phyloP scores from a whole-genome alignment of 164 flowering plant genomes.

The Dillenia suffruticosa region DNA sequence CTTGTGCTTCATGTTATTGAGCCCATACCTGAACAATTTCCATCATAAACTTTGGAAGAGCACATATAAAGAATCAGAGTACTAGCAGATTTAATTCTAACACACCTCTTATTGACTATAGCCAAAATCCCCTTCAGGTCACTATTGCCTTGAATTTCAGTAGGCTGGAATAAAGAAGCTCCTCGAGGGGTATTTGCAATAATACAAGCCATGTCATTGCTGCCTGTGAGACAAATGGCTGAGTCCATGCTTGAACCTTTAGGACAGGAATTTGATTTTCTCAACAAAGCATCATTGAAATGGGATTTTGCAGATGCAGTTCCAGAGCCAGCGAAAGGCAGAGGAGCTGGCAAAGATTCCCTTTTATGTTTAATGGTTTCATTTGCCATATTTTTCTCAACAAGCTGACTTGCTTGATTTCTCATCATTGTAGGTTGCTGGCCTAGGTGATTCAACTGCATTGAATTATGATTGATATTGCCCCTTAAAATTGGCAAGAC shows the following conservation, averaged over 20 bases:
- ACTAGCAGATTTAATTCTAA: not conserved
- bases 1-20: constrained; percentile 10
- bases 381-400: not conserved
- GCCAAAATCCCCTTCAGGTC: constrained; percentile 13
- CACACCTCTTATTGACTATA: constrained; percentile 11
- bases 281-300: not conserved
- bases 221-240: constrained; percentile 6
- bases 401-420: constrained; percentile 4
- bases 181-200: not conserved
- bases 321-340: constrained; percentile 1
- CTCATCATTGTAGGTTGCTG: not conserved
- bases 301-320: not conserved
- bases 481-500: not conserved
- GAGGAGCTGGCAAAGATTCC: constrained; percentile 4
- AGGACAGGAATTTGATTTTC: constrained; percentile 6
- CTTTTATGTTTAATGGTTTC: constrained; percentile 1
- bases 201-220: not conserved
- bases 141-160: constrained; percentile 4
- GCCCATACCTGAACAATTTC: constrained; percentile 15
- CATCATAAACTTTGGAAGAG: not conserved
- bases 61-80: not conserved
- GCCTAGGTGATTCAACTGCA: not conserved
- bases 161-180: not conserved
- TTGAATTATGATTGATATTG: constrained; percentile 2
- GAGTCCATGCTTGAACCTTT: constrained; percentile 2